phyloP scores from a whole-genome alignment of 306 rosid species.

The Pueraria montana region DNA sequence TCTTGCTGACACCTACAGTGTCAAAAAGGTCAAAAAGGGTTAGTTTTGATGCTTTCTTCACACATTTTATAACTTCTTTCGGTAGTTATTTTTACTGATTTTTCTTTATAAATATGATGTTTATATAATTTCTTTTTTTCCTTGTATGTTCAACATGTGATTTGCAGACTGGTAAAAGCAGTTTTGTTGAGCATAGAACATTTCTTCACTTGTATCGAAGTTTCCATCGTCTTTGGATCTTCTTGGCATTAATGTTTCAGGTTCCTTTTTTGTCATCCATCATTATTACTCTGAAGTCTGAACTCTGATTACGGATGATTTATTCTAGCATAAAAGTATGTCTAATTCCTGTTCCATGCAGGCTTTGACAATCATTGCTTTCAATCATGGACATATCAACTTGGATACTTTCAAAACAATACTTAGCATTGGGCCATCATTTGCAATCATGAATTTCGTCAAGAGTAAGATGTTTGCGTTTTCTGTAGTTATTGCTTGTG shows the following conservation, averaged over 20 bases:
- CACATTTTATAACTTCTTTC: background rate
- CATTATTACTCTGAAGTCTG: slow-evolving; percentile 40
- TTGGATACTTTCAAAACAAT: slow-evolving; percentile 74
- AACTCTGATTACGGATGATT: slow-evolving; percentile 36
- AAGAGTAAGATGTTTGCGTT: slow-evolving; percentile 66
- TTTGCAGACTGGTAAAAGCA: slow-evolving; percentile 93
- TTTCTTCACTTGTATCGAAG: slow-evolving; percentile 92
- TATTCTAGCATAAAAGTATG: slow-evolving; percentile 36
- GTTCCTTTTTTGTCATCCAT: slow-evolving; percentile 51
- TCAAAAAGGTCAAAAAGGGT: slow-evolving; percentile 75
- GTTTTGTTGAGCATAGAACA: slow-evolving; percentile 96
- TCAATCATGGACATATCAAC: slow-evolving; percentile 62
- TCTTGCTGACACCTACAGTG: slow-evolving; percentile 62
- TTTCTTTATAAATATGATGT: background rate
- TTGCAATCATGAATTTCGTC: slow-evolving; percentile 85
- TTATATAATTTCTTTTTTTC: background rate
- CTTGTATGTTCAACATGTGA: background rate
- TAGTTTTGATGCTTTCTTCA: slow-evolving; percentile 49
- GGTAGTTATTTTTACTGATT: background rate
- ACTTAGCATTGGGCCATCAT: slow-evolving; percentile 93
- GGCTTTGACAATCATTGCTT: slow-evolving; percentile 92
- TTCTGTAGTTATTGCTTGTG: slow-evolving; percentile 39
- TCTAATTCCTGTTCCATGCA: slow-evolving; percentile 51
- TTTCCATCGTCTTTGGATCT: slow-evolving; percentile 98
- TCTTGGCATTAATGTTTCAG: slow-evolving; percentile 96